These are phyloP conservation scores for Ceratopteris richardii DNA, from an alignment of 75 land plant genomes.

Conservation along the genomic window DNA sequence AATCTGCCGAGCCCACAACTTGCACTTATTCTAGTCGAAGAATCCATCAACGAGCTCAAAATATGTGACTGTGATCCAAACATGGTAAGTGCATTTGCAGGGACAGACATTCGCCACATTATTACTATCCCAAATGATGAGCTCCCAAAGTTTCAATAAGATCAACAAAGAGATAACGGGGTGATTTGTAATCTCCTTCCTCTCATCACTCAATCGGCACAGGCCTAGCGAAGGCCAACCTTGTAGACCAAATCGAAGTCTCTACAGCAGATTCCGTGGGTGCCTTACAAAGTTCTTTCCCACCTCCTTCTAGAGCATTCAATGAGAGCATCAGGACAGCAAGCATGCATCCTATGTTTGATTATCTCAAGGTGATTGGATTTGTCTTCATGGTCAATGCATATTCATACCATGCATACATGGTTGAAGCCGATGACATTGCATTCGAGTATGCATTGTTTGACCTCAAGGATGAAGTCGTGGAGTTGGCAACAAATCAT, in stretches of 20 bases:
- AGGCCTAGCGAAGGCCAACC: slow-evolving; percentile 10
- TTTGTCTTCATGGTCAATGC: slow-evolving; percentile 30
- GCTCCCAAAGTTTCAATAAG: slow-evolving; percentile 4
- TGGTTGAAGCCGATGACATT: not conserved
- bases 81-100: slow-evolving; percentile 20
- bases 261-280: slow-evolving; percentile 19
- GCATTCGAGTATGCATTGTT: slow-evolving; percentile 23
- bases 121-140: slow-evolving; percentile 19
- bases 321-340: not conserved
- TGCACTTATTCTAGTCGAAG: slow-evolving; percentile 7
- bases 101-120: slow-evolving; percentile 14
- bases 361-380: slow-evolving; percentile 8
- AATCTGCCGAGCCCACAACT: slow-evolving; percentile 19
- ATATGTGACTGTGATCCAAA: slow-evolving; percentile 18
- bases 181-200: slow-evolving; percentile 18
- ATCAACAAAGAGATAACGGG: slow-evolving; percentile 17
- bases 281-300: slow-evolving; percentile 24
- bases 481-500: slow-evolving; percentile 46
- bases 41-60: slow-evolving; percentile 10
- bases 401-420: slow-evolving; percentile 21
- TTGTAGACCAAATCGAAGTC: slow-evolving; percentile 17
- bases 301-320: slow-evolving; percentile 38
- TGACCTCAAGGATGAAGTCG: slow-evolving; percentile 22
- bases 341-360: slow-evolving; percentile 13
- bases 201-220: not conserved